A percentile compares a stretch with the other conserved stretches of the same genome.
Evolutionary conservation across 768 basidiomycete species (phyloP).

Genomic region (Podaxis sp.): DNA sequence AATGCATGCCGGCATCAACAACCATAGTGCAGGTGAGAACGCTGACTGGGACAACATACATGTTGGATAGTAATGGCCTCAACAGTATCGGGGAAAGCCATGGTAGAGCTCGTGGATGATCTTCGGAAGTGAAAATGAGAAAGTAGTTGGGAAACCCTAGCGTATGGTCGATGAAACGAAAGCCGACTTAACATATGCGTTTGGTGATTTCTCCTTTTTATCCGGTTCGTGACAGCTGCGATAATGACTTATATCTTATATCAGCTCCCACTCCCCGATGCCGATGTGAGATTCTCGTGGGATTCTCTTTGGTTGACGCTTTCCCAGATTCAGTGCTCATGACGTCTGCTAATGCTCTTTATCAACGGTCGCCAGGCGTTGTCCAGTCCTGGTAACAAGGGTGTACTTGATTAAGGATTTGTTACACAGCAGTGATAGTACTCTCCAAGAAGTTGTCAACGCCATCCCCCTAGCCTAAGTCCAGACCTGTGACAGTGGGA

Average conservation of each 20-base stretch:
- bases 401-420: neutral
- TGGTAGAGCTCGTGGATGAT: constrained; percentile 17
- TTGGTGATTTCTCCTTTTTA: constrained; percentile 3
- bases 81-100: constrained; percentile 57
- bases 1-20: neutral
- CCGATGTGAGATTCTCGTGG: neutral
- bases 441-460: neutral
- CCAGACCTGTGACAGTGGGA: neutral
- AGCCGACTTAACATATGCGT: constrained; percentile 6
- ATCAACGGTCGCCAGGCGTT: too few relatives aligned
- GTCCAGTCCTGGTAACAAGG: neutral
- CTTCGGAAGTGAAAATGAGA: constrained; percentile 18
- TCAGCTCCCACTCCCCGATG: constrained; percentile 5
- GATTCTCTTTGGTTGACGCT: neutral
- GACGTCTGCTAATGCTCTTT: neutral
- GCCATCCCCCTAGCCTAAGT: neutral
- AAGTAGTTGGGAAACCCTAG: constrained; percentile 22
- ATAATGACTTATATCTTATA: constrained; percentile 1
- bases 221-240: neutral
- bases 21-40: neutral
- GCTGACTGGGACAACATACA: constrained; percentile 19
- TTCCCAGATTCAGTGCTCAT: neutral
- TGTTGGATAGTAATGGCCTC: constrained; percentile 69
- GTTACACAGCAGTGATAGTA: neutral
- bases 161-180: constrained; percentile 9